A percentile compares a stretch with the other conserved stretches of the same genome.
Evolutionary conservation across 805 yeast genomes (phyloP).

Genomic region (Kodamaea restingae): DNA sequence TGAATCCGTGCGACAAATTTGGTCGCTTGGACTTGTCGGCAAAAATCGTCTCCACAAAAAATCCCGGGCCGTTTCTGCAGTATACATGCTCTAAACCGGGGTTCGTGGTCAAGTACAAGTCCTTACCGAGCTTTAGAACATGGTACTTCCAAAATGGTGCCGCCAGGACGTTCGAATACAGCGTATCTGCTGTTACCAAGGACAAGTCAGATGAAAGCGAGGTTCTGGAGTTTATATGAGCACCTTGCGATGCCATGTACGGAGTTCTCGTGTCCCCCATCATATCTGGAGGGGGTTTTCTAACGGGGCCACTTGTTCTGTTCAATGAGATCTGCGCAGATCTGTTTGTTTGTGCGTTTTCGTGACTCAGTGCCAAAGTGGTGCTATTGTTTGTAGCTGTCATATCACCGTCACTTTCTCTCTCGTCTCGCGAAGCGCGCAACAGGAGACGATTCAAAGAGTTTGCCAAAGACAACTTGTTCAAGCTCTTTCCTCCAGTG

Average conservation of each 20-base stretch:
- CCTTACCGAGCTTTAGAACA: constrained; percentile 49
- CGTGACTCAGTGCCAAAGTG: too few species aligned
- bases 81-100: constrained; percentile 58
- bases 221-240: constrained; percentile 1
- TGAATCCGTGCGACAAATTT: constrained; percentile 18
- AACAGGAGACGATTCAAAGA: constrained; percentile 9
- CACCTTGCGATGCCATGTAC: neutral
- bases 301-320: too few species aligned
- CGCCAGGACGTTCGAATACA: constrained; percentile 2
- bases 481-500: constrained; percentile 7
- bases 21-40: constrained; percentile 15
- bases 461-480: constrained; percentile 10
- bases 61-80: constrained; percentile 61
- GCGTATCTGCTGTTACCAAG: constrained; percentile 10
- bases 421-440: neutral
- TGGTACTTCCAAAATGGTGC: constrained; percentile 62
- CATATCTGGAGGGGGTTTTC: too few species aligned
- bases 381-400: too few species aligned
- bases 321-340: too few species aligned
- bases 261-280: neutral
- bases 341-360: too few species aligned
- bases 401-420: neutral
- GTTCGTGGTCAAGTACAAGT: constrained; percentile 61
- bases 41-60: constrained; percentile 43
- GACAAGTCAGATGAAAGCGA: constrained; percentile 7